Percentiles rank a stretch among this genome's conserved stretches.
phyloP scores from a whole-genome alignment of 2,329 filamentous ascomycete genomes.

The Mariannaea sp. region DNA sequence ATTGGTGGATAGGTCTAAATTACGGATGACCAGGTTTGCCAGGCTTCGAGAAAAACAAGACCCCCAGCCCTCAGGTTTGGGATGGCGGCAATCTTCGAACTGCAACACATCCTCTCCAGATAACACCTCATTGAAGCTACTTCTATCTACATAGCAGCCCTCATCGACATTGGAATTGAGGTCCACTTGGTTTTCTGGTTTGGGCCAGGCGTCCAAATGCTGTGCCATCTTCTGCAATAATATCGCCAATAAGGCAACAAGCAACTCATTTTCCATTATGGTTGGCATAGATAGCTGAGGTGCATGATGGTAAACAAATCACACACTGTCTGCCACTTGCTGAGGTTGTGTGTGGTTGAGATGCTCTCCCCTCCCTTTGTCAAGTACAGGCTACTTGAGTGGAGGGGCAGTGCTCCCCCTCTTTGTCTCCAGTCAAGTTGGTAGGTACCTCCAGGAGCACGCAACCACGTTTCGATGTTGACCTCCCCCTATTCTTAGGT shows the following conservation, averaged over 20 bases:
- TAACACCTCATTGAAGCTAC: neutral
- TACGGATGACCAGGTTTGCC: too few relatives aligned
- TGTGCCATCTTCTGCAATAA: neutral
- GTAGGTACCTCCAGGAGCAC: too few relatives aligned
- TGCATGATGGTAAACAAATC: too few relatives aligned
- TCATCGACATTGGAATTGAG: neutral
- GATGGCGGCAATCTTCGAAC: neutral
- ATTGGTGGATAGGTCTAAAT: too few relatives aligned
- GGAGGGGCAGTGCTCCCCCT: neutral
- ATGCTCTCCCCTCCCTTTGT: neutral
- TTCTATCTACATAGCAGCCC: neutral
- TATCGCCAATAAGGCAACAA: neutral
- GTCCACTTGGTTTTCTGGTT: neutral
- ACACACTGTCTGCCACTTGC: neutral
- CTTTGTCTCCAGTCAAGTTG: neutral
- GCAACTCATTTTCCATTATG: neutral
- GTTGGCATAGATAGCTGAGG: neutral
- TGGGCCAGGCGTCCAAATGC: neutral
- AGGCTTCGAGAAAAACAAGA: slow-evolving; percentile 4
- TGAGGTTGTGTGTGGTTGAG: neutral
- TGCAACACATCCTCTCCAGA: neutral
- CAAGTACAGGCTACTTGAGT: slow-evolving; percentile 13
- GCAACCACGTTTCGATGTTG: neutral
- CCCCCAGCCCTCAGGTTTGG: neutral
- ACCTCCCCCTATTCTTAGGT: neutral